Evolutionary conservation across 2,329 filamentous ascomycete genomes (phyloP).

Genomic region (Reticulascus tulasneorum): DNA sequence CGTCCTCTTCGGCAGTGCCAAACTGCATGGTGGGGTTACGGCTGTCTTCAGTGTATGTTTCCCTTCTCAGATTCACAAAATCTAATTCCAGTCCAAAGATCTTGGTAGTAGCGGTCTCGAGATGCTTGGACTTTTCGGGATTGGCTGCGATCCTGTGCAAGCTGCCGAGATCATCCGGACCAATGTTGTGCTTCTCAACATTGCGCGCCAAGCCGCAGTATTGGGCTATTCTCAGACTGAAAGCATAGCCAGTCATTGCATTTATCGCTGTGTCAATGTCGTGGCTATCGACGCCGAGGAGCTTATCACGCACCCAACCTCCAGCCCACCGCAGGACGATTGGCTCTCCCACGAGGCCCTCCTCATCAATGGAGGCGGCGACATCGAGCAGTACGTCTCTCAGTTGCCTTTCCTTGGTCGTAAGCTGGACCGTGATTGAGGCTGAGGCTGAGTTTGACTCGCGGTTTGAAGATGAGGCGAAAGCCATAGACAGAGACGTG

Average conservation of each 20-base stretch:
- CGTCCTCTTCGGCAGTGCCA: conserved; percentile 87
- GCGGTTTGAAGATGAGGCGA: conserved; percentile 4
- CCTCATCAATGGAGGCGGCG: conserved; percentile 62
- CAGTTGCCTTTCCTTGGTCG: conserved; percentile 66
- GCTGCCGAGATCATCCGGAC: conserved; percentile 60
- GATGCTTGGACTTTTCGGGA: conserved; percentile 92
- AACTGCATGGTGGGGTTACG: conserved; percentile 92
- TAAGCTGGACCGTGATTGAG: conserved; percentile 56
- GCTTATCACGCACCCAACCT: conserved; percentile 84
- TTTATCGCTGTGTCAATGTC: conserved; percentile 87
- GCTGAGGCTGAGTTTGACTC: not conserved
- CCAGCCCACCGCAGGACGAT: conserved; percentile 73
- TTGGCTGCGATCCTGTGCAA: conserved; percentile 89
- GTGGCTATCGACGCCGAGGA: conserved; percentile 67
- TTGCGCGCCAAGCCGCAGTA: conserved; percentile 62
- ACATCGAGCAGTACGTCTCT: conserved; percentile 77
- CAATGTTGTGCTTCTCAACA: conserved; percentile 56
- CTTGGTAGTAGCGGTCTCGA: conserved; percentile 84
- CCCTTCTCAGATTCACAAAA: conserved; percentile 89
- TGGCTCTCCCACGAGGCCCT: conserved; percentile 45
- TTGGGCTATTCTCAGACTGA: conserved; percentile 64
- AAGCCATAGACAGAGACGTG: conserved; percentile 14
- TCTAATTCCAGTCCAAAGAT: conserved; percentile 87
- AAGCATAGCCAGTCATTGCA: conserved; percentile 75
- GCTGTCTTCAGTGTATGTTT: conserved; percentile 85